A percentile compares a stretch with the other conserved stretches of the same genome.
These are phyloP conservation scores for Wickerhamiella musiphila DNA, from an alignment of 805 yeast genomes.

Conservation along the genomic window DNA sequence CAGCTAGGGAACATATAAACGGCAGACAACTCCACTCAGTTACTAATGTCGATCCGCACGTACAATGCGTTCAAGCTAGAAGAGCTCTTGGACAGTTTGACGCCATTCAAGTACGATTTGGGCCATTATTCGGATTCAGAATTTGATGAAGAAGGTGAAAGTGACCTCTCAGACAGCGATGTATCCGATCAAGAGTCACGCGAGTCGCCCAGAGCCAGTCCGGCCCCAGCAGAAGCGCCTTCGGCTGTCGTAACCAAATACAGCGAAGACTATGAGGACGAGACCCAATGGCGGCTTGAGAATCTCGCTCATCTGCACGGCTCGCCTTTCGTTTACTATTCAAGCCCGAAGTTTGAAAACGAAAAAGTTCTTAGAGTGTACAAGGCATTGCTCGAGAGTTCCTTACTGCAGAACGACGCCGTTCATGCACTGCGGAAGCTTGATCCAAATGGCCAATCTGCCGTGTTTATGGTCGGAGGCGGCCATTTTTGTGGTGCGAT, in stretches of 20 bases:
- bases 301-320: conserved; percentile 21
- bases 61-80: too few species aligned
- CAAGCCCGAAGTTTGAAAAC: conserved; percentile 29
- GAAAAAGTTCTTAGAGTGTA: conserved; percentile 45
- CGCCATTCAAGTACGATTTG: neutral
- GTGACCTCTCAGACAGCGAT: neutral
- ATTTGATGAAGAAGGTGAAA: neutral
- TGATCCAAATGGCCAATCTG: conserved; percentile 33
- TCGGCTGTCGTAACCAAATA: conserved; percentile 36
- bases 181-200: too few species aligned
- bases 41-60: too few species aligned
- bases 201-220: too few species aligned
- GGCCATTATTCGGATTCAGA: neutral
- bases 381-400: conserved; percentile 38
- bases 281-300: conserved; percentile 11
- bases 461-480: conserved; percentile 86
- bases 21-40: too few species aligned
- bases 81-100: neutral
- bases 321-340: conserved; percentile 50
- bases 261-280: conserved; percentile 8
- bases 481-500: conserved; percentile 98
- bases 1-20: too few species aligned
- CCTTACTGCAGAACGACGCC: conserved; percentile 30
- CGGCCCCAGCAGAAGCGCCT: conserved; percentile 6
- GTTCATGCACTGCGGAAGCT: conserved; percentile 27